phyloP scores from a whole-genome alignment of 2,329 filamentous ascomycete species.

The Phyllosticta citriasiana region DNA sequence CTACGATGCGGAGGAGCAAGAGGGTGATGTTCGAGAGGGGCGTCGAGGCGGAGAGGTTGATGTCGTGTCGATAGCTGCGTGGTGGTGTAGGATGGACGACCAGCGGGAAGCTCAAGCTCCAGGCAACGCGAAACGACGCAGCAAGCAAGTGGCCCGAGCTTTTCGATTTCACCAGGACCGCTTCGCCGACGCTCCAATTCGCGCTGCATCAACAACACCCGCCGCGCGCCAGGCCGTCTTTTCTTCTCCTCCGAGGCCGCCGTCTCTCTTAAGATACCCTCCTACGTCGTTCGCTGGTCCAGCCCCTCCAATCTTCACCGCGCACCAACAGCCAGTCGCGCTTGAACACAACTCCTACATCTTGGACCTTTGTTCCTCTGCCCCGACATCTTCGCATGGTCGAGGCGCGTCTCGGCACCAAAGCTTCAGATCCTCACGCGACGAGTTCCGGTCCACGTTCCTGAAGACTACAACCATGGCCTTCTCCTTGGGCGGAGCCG shows the following conservation, averaged over 20 bases:
- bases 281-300: neutral
- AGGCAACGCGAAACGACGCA: slow-evolving; percentile 10
- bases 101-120: slow-evolving; percentile 3
- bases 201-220: neutral
- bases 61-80: neutral
- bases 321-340: neutral
- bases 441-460: neutral
- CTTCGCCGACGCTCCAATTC: neutral
- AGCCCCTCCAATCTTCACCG: neutral
- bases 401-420: neutral
- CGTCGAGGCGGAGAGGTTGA: neutral
- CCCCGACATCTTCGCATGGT: neutral
- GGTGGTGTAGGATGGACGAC: neutral
- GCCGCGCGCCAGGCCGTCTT: neutral
- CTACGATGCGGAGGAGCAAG: neutral
- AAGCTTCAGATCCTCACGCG: neutral
- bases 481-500: slow-evolving; percentile 47
- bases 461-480: slow-evolving; percentile 42
- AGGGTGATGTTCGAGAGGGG: neutral
- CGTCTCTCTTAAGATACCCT: neutral
- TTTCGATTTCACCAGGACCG: slow-evolving; percentile 7
- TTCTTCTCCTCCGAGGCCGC: neutral
- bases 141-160: slow-evolving; percentile 3
- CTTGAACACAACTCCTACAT: neutral
- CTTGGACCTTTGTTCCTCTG: neutral